Conservation (phyloP, 2,329 filamentous ascomycete species). For the Aspergillus nomiae region DNA sequence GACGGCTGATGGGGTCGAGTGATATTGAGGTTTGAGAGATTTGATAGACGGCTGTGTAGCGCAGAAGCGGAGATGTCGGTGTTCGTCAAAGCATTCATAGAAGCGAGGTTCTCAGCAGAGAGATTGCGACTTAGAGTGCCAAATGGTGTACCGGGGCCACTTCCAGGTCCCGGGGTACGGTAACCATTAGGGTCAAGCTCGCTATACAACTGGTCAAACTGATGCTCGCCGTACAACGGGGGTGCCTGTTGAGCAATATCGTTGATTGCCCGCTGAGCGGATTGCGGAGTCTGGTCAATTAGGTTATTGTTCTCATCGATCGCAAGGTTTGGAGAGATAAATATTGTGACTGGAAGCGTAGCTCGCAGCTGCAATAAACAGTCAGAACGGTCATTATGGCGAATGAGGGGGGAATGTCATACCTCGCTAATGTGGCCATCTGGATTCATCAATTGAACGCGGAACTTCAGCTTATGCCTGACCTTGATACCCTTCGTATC, state of each 20-base stretch:
- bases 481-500: conserved; percentile 89
- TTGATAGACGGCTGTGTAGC: conserved; percentile 69
- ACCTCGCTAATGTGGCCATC: conserved; percentile 93
- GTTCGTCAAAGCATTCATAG: conserved; percentile 53
- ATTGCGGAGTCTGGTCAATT: conserved; percentile 59
- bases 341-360: conserved; percentile 86
- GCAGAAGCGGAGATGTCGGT: conserved; percentile 62
- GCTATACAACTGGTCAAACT: conserved; percentile 86
- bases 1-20: conserved; percentile 24
- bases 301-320: conserved; percentile 86
- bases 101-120: conserved; percentile 78
- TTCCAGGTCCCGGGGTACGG: conserved; percentile 67
- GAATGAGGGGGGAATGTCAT: conserved; percentile 28
- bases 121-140: conserved; percentile 68
- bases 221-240: conserved; percentile 89
- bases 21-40: conserved; percentile 56
- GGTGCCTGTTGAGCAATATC: conserved; percentile 71
- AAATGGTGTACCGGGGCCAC: conserved; percentile 80
- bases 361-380: conserved; percentile 68
- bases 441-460: conserved; percentile 88
- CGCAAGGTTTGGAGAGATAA: conserved; percentile 91
- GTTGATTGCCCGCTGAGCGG: conserved; percentile 52
- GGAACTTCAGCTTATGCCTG: conserved; percentile 88
- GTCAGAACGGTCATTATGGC: conserved; percentile 14
- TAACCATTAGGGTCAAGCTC: conserved; percentile 81